Conservation (phyloP, 805 yeast species). For the Candida ficus region DNA sequence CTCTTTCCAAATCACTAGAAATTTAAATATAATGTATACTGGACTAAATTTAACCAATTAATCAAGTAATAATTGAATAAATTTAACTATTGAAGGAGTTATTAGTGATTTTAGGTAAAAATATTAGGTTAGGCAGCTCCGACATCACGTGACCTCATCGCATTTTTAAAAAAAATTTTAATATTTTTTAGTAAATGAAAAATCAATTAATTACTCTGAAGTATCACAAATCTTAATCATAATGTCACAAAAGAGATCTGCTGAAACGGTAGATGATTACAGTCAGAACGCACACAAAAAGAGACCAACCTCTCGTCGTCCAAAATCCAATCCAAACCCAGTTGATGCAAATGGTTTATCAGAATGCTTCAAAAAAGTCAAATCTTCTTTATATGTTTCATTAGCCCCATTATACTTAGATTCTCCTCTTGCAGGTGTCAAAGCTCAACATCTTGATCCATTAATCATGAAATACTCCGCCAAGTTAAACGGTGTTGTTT, state of each 20-base stretch:
- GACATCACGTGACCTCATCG: conserved; percentile 5
- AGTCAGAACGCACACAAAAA: conserved; percentile 11
- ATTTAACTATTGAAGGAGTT: too few species aligned
- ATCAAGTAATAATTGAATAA: too few species aligned
- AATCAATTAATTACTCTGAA: too few species aligned
- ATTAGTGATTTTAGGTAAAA: not conserved
- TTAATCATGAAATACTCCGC: conserved; percentile 77
- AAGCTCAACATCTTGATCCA: conserved; percentile 85
- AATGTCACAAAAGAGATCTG: conserved; percentile 5
- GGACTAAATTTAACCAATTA: too few species aligned
- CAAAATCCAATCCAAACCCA: conserved; percentile 31
- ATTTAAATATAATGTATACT: too few species aligned
- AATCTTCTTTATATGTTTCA: conserved; percentile 68
- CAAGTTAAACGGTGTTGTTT: conserved; percentile 73
- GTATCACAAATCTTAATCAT: too few species aligned
- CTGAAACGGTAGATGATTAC: not conserved
- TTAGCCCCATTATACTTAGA: conserved; percentile 77
- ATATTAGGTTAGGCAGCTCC: not conserved
- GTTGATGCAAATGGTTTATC: conserved; percentile 44
- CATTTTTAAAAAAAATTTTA: too few species aligned
- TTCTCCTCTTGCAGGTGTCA: conserved; percentile 72
- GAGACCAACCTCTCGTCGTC: conserved; percentile 17
- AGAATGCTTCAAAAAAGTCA: conserved; percentile 62
- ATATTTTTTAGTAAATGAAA: too few species aligned
- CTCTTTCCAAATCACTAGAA: too few species aligned